A percentile compares a stretch with the other conserved stretches of the same genome.
phyloP scores from a whole-genome alignment of 495 filamentous ascomycete genomes.

The Penicillium macrosclerotiorum region DNA sequence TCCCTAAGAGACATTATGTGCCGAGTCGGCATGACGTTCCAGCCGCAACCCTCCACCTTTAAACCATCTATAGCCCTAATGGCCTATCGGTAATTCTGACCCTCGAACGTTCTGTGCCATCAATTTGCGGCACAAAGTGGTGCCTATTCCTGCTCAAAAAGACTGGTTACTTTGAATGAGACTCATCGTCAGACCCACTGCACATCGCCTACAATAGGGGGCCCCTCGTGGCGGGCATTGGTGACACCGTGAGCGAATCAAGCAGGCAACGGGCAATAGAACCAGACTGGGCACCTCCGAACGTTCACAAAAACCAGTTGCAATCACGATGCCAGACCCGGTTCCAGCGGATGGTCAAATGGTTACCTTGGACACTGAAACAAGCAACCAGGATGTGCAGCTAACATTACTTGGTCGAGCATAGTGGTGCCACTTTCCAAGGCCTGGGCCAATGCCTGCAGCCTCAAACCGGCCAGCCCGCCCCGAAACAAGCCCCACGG shows the following conservation, averaged over 20 bases:
- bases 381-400: not conserved
- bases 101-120: no score
- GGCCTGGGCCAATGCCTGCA: not conserved
- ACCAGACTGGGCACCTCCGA: not conserved
- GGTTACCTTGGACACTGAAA: no score
- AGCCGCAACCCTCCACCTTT: no score
- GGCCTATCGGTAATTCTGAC: no score
- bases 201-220: not conserved
- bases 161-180: no score
- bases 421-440: not conserved
- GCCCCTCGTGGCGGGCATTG: conserved; percentile 9
- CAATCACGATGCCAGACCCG: not conserved
- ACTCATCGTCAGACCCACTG: conserved; percentile 22
- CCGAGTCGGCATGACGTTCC: no score
- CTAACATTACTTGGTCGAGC: conserved; percentile 7
- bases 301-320: not conserved
- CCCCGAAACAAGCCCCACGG: conserved; percentile 6
- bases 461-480: not conserved
- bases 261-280: conserved; percentile 2
- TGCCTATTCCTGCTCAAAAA: no score
- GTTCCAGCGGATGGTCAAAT: no score
- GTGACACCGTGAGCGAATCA: no score
- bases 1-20: no score
- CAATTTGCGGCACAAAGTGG: no score
- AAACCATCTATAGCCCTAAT: no score